Percentiles rank a stretch among this genome's conserved stretches.
phyloP scores from a whole-genome alignment of 2,329 filamentous ascomycete species.

The Fusarium sacchari region DNA sequence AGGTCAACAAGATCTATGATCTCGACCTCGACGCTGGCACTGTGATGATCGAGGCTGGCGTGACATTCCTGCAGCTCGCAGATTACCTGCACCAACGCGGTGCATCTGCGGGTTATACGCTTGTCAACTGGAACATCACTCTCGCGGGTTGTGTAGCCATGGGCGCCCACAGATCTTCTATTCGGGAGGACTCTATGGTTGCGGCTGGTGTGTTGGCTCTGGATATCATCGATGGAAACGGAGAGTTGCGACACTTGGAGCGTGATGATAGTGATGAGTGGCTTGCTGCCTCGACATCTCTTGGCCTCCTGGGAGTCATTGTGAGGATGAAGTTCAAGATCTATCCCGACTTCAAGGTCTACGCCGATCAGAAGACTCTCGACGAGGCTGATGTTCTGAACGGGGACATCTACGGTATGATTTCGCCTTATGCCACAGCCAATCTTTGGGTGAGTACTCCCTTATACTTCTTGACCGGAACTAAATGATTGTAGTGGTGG shows the following conservation, averaged over 20 bases:
- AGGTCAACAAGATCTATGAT: neutral
- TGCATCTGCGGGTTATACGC: neutral
- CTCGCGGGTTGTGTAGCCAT: neutral
- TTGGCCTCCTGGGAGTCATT: neutral
- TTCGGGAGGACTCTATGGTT: neutral
- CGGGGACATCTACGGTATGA: slow-evolving; percentile 1
- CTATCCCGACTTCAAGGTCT: slow-evolving; percentile 12
- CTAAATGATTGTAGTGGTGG: neutral
- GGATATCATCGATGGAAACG: neutral
- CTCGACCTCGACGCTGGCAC: neutral
- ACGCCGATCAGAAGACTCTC: neutral
- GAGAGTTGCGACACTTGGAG: neutral
- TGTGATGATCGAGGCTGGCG: slow-evolving; percentile 1
- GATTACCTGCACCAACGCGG: neutral
- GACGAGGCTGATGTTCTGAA: neutral
- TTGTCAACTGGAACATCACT: slow-evolving; percentile 12
- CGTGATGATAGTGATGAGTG: neutral
- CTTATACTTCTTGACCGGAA: fast-evolving
- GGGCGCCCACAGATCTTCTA: neutral
- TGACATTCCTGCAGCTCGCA: neutral
- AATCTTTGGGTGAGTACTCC: neutral
- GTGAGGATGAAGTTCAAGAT: slow-evolving; percentile 10
- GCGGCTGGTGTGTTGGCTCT: neutral
- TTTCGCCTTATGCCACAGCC: neutral
- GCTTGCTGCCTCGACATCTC: neutral